Conservation (phyloP, 305 asterid genomes). For the Fraxinus paxiana region DNA sequence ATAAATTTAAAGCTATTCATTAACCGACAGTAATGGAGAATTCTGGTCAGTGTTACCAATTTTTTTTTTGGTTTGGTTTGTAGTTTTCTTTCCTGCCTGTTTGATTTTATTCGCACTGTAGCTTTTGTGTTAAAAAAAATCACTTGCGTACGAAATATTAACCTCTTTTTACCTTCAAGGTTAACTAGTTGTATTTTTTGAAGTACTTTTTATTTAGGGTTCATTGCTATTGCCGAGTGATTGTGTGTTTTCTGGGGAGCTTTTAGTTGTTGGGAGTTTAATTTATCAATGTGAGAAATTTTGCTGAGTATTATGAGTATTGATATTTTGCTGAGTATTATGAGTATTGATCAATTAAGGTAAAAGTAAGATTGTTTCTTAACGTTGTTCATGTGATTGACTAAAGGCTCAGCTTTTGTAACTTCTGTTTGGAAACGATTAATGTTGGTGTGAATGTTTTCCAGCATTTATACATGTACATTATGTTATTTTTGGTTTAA, state of each 20-base stretch:
- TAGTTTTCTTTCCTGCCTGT: slow-evolving; percentile 3
- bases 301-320: neutral
- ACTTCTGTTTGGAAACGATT: neutral
- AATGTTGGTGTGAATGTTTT: neutral
- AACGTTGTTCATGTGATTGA: neutral
- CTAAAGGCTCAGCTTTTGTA: neutral
- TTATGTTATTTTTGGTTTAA: neutral
- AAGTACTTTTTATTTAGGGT: neutral
- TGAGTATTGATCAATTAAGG: slow-evolving; percentile 3
- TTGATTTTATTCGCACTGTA: neutral
- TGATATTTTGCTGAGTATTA: neutral
- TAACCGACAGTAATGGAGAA: slow-evolving; percentile 37
- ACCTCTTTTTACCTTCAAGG: neutral
- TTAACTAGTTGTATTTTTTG: slow-evolving; percentile 2
- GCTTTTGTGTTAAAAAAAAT: slow-evolving; percentile 1
- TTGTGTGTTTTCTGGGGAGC: neutral
- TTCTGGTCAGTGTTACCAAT: slow-evolving; percentile 38
- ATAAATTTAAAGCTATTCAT: neutral
- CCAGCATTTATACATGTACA: neutral
- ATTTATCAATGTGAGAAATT: neutral
- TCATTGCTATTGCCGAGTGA: neutral
- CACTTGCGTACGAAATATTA: neutral
- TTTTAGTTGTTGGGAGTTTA: neutral
- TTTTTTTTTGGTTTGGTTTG: neutral
- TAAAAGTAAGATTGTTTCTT: neutral